phyloP scores from a whole-genome alignment of 106 monocot genomes.

The Apostasia ramifera region DNA sequence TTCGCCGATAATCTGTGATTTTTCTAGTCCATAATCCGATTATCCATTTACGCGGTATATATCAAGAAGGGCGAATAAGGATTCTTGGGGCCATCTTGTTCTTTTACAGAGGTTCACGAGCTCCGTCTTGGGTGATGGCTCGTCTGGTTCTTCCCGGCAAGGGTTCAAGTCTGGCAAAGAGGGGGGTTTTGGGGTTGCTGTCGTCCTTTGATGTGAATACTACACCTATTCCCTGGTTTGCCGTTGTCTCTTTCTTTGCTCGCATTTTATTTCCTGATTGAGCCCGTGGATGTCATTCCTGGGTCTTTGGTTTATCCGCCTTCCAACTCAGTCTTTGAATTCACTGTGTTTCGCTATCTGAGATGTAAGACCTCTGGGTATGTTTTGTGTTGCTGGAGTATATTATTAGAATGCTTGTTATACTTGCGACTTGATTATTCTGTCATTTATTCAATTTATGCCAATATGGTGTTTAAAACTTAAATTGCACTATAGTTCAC shows the following conservation, averaged over 20 bases:
- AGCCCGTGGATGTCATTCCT: neutral
- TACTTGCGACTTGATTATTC: no score
- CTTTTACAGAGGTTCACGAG: conserved; percentile 11
- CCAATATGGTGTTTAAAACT: no score
- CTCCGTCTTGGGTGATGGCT: conserved; percentile 30
- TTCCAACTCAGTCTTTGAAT: no score
- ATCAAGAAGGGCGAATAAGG: no score
- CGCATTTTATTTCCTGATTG: neutral
- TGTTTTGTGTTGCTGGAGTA: no score
- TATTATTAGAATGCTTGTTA: no score
- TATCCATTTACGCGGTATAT: neutral
- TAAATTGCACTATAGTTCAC: no score
- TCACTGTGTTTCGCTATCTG: no score
- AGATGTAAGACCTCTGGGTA: no score
- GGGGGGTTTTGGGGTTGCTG: conserved; percentile 42
- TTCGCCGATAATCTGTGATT: neutral
- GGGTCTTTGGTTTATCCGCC: neutral
- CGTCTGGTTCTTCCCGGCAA: conserved; percentile 51
- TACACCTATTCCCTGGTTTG: conserved; percentile 1
- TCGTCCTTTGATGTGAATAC: conserved; percentile 73
- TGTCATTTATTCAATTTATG: no score
- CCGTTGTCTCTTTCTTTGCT: neutral
- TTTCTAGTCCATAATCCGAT: conserved; percentile 1
- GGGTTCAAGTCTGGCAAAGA: conserved; percentile 47
- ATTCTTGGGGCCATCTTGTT: neutral